Evolutionary conservation across 345 rosid genomes (phyloP).

Genomic region (Hibiscus syriacus): DNA sequence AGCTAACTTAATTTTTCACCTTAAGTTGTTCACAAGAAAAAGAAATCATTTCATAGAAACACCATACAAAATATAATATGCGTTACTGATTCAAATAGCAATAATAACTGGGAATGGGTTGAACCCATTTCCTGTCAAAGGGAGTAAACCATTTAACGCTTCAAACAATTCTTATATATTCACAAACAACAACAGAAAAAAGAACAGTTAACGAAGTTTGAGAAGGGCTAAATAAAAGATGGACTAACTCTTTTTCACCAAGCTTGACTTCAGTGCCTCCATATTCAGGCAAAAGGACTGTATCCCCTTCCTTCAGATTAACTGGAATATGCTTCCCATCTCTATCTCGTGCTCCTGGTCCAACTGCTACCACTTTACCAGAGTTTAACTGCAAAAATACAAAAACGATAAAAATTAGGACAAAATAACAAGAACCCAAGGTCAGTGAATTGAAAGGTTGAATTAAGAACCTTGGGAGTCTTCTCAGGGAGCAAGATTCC

Average conservation of each 20-base stretch:
- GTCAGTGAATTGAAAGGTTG: background rate
- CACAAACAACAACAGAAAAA: background rate
- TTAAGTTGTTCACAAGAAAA: background rate
- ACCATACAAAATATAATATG: background rate
- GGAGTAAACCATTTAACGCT: background rate
- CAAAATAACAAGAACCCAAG: background rate
- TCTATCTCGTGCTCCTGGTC: constrained; percentile 57
- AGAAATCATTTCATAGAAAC: background rate
- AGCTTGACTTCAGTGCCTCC: constrained; percentile 79
- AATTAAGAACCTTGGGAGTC: constrained; percentile 38
- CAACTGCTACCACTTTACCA: constrained; percentile 69
- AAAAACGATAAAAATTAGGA: background rate
- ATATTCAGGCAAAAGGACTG: constrained; percentile 71
- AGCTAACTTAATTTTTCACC: background rate
- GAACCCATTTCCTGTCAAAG: too few species aligned
- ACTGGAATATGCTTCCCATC: constrained; percentile 60
- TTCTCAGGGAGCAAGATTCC: constrained; percentile 71
- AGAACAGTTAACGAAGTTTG: background rate
- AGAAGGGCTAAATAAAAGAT: background rate
- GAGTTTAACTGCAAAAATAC: constrained; percentile 55
- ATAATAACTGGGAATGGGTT: too few species aligned
- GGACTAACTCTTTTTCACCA: constrained; percentile 64
- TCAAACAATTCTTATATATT: background rate
- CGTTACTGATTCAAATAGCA: background rate
- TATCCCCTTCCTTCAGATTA: constrained; percentile 69